Conservation (phyloP, 345 rosid species). For the Populus ilicifolia region DNA sequence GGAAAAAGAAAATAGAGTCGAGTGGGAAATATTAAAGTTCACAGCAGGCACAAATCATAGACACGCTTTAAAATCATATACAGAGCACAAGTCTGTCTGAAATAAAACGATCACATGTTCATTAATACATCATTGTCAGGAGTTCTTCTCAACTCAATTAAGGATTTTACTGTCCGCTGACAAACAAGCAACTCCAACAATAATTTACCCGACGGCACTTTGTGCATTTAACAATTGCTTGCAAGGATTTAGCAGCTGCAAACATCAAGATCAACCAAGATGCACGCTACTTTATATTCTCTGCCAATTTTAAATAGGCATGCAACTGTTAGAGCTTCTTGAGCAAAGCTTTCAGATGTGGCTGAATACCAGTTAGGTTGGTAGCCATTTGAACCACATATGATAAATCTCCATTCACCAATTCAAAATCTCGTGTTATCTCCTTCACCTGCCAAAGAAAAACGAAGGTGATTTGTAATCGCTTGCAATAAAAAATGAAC, state of each 20-base stretch:
- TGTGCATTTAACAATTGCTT: background rate
- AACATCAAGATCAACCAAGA: background rate
- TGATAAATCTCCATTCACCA: slow-evolving; percentile 45
- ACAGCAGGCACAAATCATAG: too few relatives aligned
- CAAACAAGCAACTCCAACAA: background rate
- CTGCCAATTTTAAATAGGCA: background rate
- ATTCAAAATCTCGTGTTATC: slow-evolving; percentile 42
- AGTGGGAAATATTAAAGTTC: too few relatives aligned
- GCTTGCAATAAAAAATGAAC: background rate
- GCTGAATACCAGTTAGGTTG: slow-evolving; percentile 27
- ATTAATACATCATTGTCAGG: background rate
- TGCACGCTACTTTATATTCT: background rate
- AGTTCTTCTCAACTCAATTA: background rate
- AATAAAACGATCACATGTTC: background rate
- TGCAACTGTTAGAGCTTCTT: slow-evolving; percentile 26
- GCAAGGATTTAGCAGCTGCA: background rate
- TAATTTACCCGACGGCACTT: background rate
- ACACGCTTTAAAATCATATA: background rate
- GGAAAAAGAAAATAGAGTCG: too few relatives aligned
- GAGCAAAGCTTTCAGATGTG: slow-evolving; percentile 48
- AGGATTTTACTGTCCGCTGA: background rate
- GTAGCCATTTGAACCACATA: slow-evolving; percentile 59
- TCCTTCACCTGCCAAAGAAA: slow-evolving; percentile 45
- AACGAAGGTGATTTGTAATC: background rate
- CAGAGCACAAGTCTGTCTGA: background rate